These are phyloP conservation scores for Mortierella sp. DNA, from an alignment of 371 early-diverging fungal species.

Conservation along the genomic window DNA sequence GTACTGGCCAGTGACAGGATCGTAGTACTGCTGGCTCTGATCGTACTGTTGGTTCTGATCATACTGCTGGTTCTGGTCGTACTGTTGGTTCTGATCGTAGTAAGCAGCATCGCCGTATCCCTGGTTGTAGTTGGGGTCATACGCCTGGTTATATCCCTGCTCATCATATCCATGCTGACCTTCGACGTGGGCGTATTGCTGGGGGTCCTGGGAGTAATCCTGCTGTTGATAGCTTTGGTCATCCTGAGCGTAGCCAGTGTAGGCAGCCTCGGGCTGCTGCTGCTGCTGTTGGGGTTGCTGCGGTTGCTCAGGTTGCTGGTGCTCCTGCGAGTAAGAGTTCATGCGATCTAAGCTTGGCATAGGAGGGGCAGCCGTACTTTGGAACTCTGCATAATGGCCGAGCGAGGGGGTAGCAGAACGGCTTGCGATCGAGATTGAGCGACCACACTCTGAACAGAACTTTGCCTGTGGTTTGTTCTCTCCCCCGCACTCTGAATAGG, in stretches of 20 bases:
- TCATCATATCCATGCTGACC: constrained; percentile 12
- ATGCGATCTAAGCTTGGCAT: constrained; percentile 42
- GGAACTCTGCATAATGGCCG: constrained; percentile 31
- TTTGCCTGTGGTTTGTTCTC: constrained; percentile 76
- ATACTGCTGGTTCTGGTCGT: constrained; percentile 25
- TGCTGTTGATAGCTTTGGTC: constrained; percentile 24
- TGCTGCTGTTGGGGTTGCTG: constrained; percentile 23
- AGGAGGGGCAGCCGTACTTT: constrained; percentile 18
- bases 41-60: constrained; percentile 30
- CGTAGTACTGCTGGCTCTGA: constrained; percentile 38
- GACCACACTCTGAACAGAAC: constrained; percentile 83
- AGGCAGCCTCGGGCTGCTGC: constrained; percentile 10
- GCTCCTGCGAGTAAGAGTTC: constrained; percentile 32
- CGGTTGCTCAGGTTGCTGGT: constrained; percentile 17
- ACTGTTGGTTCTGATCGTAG: constrained; percentile 37
- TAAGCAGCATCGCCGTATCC: constrained; percentile 21
- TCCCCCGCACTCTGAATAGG: constrained; percentile 71
- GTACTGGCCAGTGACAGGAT: constrained; percentile 43
- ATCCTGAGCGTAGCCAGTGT: constrained; percentile 16
- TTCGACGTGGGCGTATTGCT: constrained; percentile 11
- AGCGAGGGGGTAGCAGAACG: constrained; percentile 63
- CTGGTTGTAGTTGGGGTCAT: constrained; percentile 23
- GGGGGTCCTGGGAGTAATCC: constrained; percentile 10
- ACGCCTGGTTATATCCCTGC: constrained; percentile 19
- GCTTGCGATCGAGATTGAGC: constrained; percentile 63